Base-by-base conservation (phyloP, 148 eudicot species). In the Persicaria tinctoria region DNA sequence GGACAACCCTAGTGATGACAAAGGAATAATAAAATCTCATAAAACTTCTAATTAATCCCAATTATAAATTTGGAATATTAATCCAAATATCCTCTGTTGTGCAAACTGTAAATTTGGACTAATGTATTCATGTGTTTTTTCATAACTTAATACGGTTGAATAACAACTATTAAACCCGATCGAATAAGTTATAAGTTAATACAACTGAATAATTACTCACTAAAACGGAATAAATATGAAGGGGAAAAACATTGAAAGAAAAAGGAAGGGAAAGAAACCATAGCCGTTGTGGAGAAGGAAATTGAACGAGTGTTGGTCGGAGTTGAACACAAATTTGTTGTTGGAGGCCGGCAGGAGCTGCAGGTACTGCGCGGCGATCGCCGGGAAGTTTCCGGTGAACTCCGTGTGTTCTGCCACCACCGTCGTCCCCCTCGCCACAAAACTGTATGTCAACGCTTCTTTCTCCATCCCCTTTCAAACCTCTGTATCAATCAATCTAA, bases 341-440 rank as follows among this genome's bases (percentile, higher is more conserved):
- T 72, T 50, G 1, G 74, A 49, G 8, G 74, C 38, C 54, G 74
- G 74, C 18, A 72, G 57, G 4, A 46, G 54, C 10, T 72, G 74
- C 54, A 72, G 23, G 16, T 56, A 72, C 45, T 72, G 74, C 4
- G 74, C 74, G 8, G 74, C 74, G 54, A 72, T 48, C 9, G 45
- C 74, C n/a, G 74, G 74, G 9, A 72, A 72, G 57, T 72, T 50
- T 6, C 74, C 59, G 41, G 74, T 50, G 57, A 72, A 50, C 74
- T 50, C 59, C 4, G 74, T 50, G 27, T 72, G 23, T 59, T 72
- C 74, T 10, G 74, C 74, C 57, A 72, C 17, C 57, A 49, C 41
- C 74, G 10, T 51, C 10, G 56, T 72, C 45, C 74, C 74, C 45
- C 74, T 20, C n/a, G 74, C 74, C 44, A 72, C 74, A 18, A 72